These are phyloP conservation scores for Senna tora DNA, from an alignment of 306 rosid genomes.

Conservation along the genomic window DNA sequence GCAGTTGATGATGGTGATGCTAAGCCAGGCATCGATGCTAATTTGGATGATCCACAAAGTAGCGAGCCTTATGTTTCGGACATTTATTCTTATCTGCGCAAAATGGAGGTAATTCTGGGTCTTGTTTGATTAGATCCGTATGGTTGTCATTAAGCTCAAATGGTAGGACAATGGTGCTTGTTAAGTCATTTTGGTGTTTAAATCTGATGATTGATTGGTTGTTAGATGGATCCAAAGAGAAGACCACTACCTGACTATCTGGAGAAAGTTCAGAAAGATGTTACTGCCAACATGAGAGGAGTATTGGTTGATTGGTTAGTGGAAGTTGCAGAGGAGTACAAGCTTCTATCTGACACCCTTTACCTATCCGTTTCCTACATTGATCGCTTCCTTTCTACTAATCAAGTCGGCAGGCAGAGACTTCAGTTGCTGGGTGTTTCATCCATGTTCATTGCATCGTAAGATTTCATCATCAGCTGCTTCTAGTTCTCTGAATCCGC, in stretches of 20 bases:
- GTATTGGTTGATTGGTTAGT: conserved; percentile 82
- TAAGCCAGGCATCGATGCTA: too few relatives aligned
- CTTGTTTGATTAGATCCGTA: neutral
- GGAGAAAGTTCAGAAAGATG: conserved; percentile 59
- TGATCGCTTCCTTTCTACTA: conserved; percentile 61
- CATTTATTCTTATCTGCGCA: conserved; percentile 53
- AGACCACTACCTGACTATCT: conserved; percentile 60
- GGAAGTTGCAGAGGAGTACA: conserved; percentile 71
- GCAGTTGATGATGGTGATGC: neutral
- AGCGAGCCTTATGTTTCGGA: conserved; percentile 53
- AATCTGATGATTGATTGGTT: neutral
- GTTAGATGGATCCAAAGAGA: conserved; percentile 60
- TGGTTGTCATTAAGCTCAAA: neutral
- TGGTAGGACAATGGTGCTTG: neutral
- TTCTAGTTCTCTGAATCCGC: neutral
- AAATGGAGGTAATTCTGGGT: conserved; percentile 57
- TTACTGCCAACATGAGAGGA: conserved; percentile 70
- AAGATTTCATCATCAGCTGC: conserved; percentile 30
- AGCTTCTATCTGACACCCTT: conserved; percentile 70
- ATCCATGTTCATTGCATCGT: conserved; percentile 78
- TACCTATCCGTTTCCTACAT: conserved; percentile 62
- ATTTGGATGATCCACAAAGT: conserved; percentile 45
- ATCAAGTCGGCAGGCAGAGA: conserved; percentile 37
- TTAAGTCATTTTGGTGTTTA: neutral
- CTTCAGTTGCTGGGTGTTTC: conserved; percentile 80